A percentile compares a stretch with the other conserved stretches of the same genome.
phyloP scores from a whole-genome alignment of 257 asterid species.

The Solanum paucissectum region DNA sequence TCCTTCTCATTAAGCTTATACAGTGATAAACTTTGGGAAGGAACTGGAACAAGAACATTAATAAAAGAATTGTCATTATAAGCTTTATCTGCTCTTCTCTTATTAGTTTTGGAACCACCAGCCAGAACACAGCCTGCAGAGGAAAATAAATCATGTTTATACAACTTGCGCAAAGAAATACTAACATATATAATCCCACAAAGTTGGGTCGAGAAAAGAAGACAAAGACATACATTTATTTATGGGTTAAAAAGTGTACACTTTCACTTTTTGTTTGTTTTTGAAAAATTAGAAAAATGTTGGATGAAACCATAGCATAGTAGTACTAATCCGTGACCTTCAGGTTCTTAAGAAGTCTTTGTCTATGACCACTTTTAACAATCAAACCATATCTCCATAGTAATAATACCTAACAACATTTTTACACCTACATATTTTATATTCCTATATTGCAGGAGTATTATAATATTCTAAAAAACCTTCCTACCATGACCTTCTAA shows the following conservation, averaged over 20 bases:
- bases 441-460: not conserved
- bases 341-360: not conserved
- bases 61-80: conserved; percentile 53
- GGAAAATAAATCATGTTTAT: not conserved
- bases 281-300: not conserved
- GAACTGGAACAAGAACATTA: conserved; percentile 77
- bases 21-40: conserved; percentile 86
- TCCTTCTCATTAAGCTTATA: conserved; percentile 64
- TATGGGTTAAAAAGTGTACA: not conserved
- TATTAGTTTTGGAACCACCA: conserved; percentile 63
- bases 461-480: not conserved
- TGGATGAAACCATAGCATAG: not conserved
- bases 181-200: not conserved
- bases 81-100: conserved; percentile 53
- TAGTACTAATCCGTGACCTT: not conserved
- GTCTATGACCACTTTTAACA: not conserved
- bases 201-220: not conserved
- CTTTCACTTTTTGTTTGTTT: not conserved
- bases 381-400: not conserved
- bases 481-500: not conserved
- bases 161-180: not conserved
- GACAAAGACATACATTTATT: not conserved
- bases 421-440: not conserved
- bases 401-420: not conserved
- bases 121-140: conserved; percentile 72